Evolutionary conservation across 495 filamentous ascomycete genomes (phyloP).

Genomic region (Neurospora hispaniola): DNA sequence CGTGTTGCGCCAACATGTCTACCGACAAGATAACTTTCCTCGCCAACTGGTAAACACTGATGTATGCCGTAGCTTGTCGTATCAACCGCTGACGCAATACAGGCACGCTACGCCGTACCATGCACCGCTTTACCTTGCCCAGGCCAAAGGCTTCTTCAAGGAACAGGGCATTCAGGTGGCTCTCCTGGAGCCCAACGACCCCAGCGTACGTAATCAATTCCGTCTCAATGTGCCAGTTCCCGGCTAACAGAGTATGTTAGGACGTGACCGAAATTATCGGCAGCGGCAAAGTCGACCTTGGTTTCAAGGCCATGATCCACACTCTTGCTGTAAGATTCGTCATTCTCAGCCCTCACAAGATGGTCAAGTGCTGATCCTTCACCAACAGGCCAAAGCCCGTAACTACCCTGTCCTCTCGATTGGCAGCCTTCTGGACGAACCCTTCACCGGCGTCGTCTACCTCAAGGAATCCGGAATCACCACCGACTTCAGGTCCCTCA

Average conservation of each 20-base stretch:
- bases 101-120: conserved; percentile 69
- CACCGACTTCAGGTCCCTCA: conserved; percentile 50
- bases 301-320: conserved; percentile 70
- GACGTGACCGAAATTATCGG: conserved; percentile 67
- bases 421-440: conserved; percentile 58
- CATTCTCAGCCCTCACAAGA: background rate
- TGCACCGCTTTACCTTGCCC: conserved; percentile 59
- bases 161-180: conserved; percentile 62
- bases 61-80: conserved; percentile 4
- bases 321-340: conserved; percentile 45
- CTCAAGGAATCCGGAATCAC: conserved; percentile 60
- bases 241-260: conserved; percentile 6
- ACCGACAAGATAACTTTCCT: conserved; percentile 68
- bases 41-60: conserved; percentile 51
- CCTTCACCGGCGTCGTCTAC: conserved; percentile 63
- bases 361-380: background rate
- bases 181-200: conserved; percentile 61
- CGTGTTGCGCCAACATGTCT: conserved; percentile 45
- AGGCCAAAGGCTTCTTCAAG: conserved; percentile 58
- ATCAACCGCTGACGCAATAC: conserved; percentile 10
- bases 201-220: conserved; percentile 30
- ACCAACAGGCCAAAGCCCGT: conserved; percentile 52
- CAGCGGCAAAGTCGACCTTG: conserved; percentile 59
- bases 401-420: conserved; percentile 58
- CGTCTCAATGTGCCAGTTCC: background rate